phyloP scores from a whole-genome alignment of 108 stramenopile species.

The Fistulifera solaris region DNA sequence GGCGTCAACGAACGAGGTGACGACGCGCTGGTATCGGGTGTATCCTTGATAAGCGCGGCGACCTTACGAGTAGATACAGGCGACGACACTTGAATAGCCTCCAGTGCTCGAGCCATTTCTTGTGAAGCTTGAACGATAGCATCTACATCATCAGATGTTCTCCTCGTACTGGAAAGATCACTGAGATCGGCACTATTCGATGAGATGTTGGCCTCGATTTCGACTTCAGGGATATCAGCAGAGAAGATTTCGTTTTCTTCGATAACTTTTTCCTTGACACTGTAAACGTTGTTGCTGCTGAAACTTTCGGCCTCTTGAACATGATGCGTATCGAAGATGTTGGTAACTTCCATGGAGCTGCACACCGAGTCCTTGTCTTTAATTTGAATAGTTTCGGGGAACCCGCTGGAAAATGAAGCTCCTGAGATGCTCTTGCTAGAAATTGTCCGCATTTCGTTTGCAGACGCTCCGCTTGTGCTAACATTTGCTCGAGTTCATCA shows the following conservation, averaged over 20 bases:
- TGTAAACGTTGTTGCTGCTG: neutral
- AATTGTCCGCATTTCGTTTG: slow-evolving; percentile 5
- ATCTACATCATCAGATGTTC: slow-evolving; percentile 2
- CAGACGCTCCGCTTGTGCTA: slow-evolving; percentile 5
- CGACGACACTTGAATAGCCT: neutral
- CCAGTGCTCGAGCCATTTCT: slow-evolving; percentile 5
- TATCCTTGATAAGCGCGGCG: neutral
- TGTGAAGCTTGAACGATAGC: slow-evolving; percentile 5
- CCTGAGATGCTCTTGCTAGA: neutral
- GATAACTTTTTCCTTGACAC: too few species aligned
- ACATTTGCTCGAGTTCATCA: slow-evolving; percentile 6
- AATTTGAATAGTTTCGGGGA: neutral
- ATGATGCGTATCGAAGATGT: neutral
- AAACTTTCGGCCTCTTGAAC: neutral
- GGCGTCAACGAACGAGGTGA: neutral
- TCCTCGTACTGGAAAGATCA: neutral
- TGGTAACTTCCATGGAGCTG: neutral
- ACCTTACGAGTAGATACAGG: too few species aligned
- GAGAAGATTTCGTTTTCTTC: too few species aligned
- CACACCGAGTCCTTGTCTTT: neutral
- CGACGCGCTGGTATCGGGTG: neutral
- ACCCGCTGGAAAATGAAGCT: neutral
- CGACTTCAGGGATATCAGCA: too few species aligned
- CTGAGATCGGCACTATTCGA: too few species aligned
- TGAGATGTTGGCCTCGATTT: too few species aligned